Evolutionary conservation across 164 flowering plant species (phyloP), one percentile per base, ranked within the genome.

Genomic region (Akebia trifoliata): DNA sequence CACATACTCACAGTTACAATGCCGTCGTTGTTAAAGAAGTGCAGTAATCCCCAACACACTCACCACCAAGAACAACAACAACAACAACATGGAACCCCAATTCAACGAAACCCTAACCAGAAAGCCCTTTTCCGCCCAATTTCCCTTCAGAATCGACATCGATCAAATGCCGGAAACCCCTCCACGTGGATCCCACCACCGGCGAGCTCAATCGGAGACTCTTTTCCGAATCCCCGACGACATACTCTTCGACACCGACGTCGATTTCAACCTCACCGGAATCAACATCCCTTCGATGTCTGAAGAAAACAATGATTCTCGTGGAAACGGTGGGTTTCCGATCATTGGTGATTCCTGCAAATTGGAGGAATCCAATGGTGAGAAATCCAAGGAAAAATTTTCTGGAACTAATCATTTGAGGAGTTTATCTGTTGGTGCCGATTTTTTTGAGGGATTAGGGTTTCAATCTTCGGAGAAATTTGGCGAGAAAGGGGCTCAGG

Each of bases 401-500:
- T 50, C 36, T 25, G 47, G 47, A 8, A 9, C n/a, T 50, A 38
- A 56, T 28, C 96, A 82, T 69, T 50, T 80, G 52, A 69, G 97
- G 74, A 93, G 98, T 75, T 65, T 87, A n/a, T 93, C 98, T 0
- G 84, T 90, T 15, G 98, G 86, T 60, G 87, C 90, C 10, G 92
- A 85, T 42, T 90, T 93, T 64, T 87, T 89, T 48, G 97, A 90
- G 7, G 83, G 85, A 25, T 44, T 93, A 37, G 74, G 62, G 29
- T 63, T 74, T 61, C 62, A 57, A 31, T 55, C 56, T 9, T 31
- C 56, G 1, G 63, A 18, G 55, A 50, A 25, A 43, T 44, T 31
- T 8, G 51, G 49, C 28, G 72, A 67, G 22, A 17, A 56, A 40
- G 68, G 30, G 6, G 30, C 30, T 55, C 20, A 59, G n/a, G 74